These are phyloP conservation scores for Conticribra guillardii DNA, from an alignment of 108 stramenopile genomes.

Conservation along the genomic window DNA sequence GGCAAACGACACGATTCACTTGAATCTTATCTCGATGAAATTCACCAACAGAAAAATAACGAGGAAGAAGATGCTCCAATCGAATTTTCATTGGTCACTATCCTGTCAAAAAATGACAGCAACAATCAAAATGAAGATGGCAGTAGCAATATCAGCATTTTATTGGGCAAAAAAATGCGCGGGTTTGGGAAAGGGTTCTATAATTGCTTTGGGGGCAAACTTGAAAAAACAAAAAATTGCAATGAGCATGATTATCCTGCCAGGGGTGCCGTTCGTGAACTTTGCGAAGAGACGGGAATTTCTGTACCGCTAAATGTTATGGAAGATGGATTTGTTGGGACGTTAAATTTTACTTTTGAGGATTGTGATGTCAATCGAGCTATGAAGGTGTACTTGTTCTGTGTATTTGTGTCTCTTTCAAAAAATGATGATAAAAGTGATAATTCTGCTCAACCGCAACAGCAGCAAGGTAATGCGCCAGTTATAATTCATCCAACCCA, in stretches of 20 bases:
- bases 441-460: too few relatives aligned
- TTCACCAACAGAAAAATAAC: not conserved
- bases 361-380: conserved; percentile 49
- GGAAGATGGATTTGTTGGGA: conserved; percentile 60
- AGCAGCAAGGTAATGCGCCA: too few relatives aligned
- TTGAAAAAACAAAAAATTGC: conserved; percentile 42
- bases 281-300: conserved; percentile 73
- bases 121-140: not conserved
- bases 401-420: conserved; percentile 46
- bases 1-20: conserved; percentile 15
- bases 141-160: conserved; percentile 46
- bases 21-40: conserved; percentile 15
- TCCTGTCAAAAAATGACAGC: conserved; percentile 13
- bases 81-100: conserved; percentile 34
- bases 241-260: conserved; percentile 37
- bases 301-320: conserved; percentile 39
- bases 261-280: conserved; percentile 69
- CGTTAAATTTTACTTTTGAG: conserved; percentile 68
- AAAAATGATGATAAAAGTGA: not conserved
- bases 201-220: conserved; percentile 79
- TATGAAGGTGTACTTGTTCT: conserved; percentile 77
- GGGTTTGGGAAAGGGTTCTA: conserved; percentile 78
- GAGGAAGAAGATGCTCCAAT: conserved; percentile 3
- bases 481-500: conserved; percentile 31
- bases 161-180: conserved; percentile 72